Conservation (phyloP, 2,329 filamentous ascomycete species). For the Ceratocystis cubensis region DNA sequence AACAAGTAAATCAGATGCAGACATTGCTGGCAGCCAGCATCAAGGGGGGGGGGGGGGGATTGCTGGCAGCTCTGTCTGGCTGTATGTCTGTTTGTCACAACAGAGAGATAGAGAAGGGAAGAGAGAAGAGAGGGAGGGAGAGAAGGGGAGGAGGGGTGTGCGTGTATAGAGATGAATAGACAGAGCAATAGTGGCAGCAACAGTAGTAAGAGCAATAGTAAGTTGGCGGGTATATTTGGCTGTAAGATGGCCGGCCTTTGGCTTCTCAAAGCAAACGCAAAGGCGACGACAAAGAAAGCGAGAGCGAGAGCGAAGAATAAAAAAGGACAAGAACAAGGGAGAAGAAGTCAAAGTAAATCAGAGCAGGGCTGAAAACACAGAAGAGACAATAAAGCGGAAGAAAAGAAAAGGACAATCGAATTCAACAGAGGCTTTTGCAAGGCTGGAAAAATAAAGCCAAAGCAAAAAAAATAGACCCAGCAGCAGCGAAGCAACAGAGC, state of each 20-base stretch:
- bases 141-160: not conserved
- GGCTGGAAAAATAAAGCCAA: too few species aligned
- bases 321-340: not conserved
- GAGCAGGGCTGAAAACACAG: too few species aligned
- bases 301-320: not conserved
- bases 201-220: not conserved
- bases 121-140: not conserved
- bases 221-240: not conserved
- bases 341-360: too few species aligned
- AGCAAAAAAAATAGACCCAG: too few species aligned
- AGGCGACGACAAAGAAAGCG: not conserved
- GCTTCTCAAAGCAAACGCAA: not conserved
- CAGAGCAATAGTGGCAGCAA: not conserved
- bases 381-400: too few species aligned
- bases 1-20: constrained; percentile 1
- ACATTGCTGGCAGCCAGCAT: not conserved
- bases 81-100: not conserved
- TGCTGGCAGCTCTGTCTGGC: constrained; percentile 6
- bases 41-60: not conserved
- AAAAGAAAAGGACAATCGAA: too few species aligned
- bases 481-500: too few species aligned
- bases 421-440: too few species aligned
- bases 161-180: not conserved
- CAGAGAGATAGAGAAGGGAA: not conserved
- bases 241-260: not conserved